These are phyloP conservation scores for Flaveria ramosissima DNA, from an alignment of 129 eudicot genomes.

Conservation along the genomic window DNA sequence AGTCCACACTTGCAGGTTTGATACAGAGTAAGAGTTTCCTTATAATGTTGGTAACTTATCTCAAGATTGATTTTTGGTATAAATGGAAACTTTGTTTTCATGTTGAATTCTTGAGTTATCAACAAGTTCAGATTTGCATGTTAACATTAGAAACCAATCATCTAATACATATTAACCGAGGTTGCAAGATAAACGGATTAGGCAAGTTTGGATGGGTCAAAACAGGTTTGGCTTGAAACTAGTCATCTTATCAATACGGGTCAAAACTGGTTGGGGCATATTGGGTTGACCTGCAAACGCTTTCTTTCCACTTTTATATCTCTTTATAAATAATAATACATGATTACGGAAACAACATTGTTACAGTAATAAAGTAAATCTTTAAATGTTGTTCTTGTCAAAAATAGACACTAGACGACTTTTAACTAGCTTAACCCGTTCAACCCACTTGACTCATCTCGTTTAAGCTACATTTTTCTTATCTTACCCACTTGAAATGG, in stretches of 20 bases:
- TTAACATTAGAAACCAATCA: too few species aligned
- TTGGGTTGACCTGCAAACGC: background rate
- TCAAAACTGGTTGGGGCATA: too few species aligned
- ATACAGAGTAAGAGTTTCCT: slow-evolving; percentile 94
- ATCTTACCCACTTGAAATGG: background rate
- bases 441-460: background rate
- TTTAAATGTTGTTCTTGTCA: background rate
- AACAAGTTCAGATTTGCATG: too few species aligned
- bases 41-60: slow-evolving; percentile 67
- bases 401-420: background rate
- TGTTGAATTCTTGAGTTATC: too few species aligned
- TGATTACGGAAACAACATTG: background rate
- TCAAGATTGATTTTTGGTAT: background rate
- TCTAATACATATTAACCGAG: too few species aligned
- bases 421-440: background rate
- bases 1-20: slow-evolving; percentile 77
- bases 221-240: too few species aligned
- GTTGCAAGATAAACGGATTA: too few species aligned
- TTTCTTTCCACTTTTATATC: background rate
- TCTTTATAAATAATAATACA: background rate
- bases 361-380: background rate
- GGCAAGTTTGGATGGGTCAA: too few species aligned
- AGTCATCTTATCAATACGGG: too few species aligned
- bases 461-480: background rate
- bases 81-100: too few species aligned